Base-by-base conservation (phyloP, 805 yeast species). In the Kregervanrija fluxuum region DNA sequence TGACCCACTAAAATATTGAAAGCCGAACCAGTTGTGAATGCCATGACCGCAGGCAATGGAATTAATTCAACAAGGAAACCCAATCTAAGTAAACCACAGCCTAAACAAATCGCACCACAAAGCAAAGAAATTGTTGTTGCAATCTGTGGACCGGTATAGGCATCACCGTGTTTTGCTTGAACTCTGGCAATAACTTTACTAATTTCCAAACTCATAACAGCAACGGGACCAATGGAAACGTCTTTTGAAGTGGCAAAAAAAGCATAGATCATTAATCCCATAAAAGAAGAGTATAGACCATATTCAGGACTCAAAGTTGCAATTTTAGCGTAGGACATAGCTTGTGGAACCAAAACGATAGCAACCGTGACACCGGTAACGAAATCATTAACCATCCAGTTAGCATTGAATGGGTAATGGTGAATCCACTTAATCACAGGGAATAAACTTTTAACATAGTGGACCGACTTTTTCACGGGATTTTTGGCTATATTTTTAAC, bases 21-120 rank as follows among this genome's bases (percentile, higher is more conserved):
- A 2, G 97, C 96, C 4, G 96, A 89, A 42, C 97, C 97, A 32
- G 91, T 75, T 91, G 90, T 90, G 69, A 89, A 90, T 0, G 97
- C 97, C 66, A 88, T 73, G 36, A 90, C 95, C 1, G 96, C 95
- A 38, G 96, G 96, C 57, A 82, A 71, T 3, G 96, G 87, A 56
- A 90, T 88, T 60, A 85, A 79, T 64, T 90, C 97, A 37, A 90
- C 79, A 42, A 90, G 71, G 67, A 90, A 90, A 0, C 97, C 97
- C 17, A 90, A 69, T 56, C 97, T 74, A 50, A 88, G 65, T 8
- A 90, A 43, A 51, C 97, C 97, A 47, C 89, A 66, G 44, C 88
- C 96, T 11, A 83, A 67, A 8, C 96, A 80, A 53, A 88, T 82
- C 50, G 82, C 79, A 60, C 97, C 97, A 72, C 95, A 85, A 44